A percentile compares a stretch with the other conserved stretches of the same genome.
phyloP scores from a whole-genome alignment of 495 filamentous ascomycete genomes.

The Hypoxylon fragiforme region DNA sequence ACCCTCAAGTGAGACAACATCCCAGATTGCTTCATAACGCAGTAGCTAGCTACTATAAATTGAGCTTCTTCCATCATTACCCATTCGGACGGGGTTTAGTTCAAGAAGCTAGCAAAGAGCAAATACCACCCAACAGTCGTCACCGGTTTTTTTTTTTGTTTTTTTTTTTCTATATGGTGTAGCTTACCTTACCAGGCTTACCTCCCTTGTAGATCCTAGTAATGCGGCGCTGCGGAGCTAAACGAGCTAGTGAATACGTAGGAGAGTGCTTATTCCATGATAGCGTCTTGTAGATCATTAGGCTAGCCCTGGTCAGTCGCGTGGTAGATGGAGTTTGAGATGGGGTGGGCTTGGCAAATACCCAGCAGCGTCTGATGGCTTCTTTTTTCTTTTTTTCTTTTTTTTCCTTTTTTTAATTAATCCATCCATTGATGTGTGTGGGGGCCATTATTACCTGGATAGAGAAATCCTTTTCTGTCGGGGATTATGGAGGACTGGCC shows the following conservation, averaged over 20 bases:
- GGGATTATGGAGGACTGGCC: slow-evolving; percentile 28
- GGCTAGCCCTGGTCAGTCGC: slow-evolving; percentile 32
- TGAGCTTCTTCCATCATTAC: too few species aligned
- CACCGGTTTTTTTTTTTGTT: slow-evolving; percentile 15
- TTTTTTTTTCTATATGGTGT: too few species aligned
- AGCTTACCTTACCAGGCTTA: too few species aligned
- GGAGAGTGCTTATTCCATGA: slow-evolving; percentile 24
- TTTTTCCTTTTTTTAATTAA: too few species aligned
- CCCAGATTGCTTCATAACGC: slow-evolving; percentile 9
- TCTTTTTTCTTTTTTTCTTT: too few species aligned
- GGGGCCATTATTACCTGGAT: slow-evolving; percentile 25
- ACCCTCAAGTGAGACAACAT: too few species aligned
- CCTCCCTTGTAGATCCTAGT: slow-evolving; percentile 19
- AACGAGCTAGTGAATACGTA: slow-evolving; percentile 25
- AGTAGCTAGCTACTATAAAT: slow-evolving; percentile 4
- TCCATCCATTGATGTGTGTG: slow-evolving; percentile 15
- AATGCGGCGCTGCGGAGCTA: slow-evolving; percentile 26
- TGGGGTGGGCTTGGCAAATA: slow-evolving; percentile 29
- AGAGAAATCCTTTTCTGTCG: slow-evolving; percentile 29
- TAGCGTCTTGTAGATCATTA: slow-evolving; percentile 30
- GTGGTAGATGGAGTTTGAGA: slow-evolving; percentile 30
- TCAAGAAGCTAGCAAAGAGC: background rate
- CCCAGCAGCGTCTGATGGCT: slow-evolving; percentile 29
- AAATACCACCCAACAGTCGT: slow-evolving; percentile 20
- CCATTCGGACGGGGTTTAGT: slow-evolving; percentile 2